Conservation (phyloP, 192 early-diverging fungal genomes). For the Linnemannia hyalina region DNA sequence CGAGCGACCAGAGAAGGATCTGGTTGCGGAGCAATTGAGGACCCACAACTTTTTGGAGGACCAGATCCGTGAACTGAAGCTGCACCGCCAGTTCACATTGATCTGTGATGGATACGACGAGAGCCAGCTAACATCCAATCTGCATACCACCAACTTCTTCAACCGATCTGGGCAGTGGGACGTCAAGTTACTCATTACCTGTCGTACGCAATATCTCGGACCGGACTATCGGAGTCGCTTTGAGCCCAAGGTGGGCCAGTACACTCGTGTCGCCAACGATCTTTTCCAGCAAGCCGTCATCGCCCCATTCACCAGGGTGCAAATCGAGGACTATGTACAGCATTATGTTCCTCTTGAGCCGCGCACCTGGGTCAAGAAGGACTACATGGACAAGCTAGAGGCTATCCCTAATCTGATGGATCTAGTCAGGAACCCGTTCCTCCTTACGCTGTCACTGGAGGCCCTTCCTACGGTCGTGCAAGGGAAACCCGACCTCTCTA, state of each 20-base stretch:
- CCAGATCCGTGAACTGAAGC: neutral
- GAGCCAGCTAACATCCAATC: neutral
- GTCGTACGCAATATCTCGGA: neutral
- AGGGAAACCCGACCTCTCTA: neutral
- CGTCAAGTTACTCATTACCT: neutral
- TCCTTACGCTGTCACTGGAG: neutral
- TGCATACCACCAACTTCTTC: neutral
- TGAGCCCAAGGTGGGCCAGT: neutral
- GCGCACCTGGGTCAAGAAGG: neutral
- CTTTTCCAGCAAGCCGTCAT: neutral
- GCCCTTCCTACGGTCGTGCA: neutral
- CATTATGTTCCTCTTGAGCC: neutral
- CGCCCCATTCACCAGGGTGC: neutral
- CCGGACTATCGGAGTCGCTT: neutral
- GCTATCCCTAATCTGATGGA: neutral
- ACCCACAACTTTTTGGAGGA: neutral
- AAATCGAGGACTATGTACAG: neutral
- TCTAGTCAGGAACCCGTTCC: neutral
- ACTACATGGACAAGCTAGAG: neutral
- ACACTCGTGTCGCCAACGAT: too few species aligned
- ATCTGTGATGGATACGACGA: conserved; percentile 9
- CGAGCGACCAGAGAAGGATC: neutral
- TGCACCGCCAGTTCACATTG: neutral
- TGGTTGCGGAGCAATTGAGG: neutral
- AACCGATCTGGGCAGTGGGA: neutral